Evolutionary conservation across 306 rosid species (phyloP).

Genomic region (Glycine soja): DNA sequence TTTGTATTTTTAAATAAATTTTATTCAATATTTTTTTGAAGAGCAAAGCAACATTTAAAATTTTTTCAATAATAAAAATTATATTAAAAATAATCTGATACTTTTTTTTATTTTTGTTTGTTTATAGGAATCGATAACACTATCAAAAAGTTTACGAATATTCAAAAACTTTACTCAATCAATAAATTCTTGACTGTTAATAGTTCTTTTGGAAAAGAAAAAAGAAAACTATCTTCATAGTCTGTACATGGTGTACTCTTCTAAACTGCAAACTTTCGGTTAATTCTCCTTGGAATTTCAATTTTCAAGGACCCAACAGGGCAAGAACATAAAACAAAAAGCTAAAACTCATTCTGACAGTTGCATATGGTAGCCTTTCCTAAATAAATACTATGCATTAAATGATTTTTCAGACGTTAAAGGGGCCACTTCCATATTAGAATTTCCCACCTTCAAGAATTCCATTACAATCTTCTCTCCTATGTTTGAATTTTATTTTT

Average conservation of each 20-base stretch:
- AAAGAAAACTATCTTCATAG: not conserved
- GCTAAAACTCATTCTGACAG: not conserved
- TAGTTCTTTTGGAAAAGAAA: too few relatives aligned
- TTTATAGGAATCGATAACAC: too few relatives aligned
- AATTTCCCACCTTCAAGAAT: not conserved
- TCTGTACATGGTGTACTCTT: not conserved
- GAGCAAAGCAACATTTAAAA: too few relatives aligned
- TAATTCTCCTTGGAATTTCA: constrained; percentile 5
- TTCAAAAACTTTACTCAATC: too few relatives aligned
- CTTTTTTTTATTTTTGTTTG: too few relatives aligned
- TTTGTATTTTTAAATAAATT: too few relatives aligned
- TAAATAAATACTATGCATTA: not conserved
- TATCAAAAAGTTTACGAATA: too few relatives aligned
- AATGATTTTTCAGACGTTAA: not conserved
- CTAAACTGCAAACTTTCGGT: constrained; percentile 9
- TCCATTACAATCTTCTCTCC: not conserved
- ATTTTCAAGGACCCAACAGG: not conserved
- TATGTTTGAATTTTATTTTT: not conserved
- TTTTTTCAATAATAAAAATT: too few relatives aligned
- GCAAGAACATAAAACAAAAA: not conserved
- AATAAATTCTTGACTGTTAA: too few relatives aligned
- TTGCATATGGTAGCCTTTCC: not conserved
- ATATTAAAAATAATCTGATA: too few relatives aligned
- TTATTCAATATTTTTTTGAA: too few relatives aligned
- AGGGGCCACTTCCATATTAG: not conserved